Percentiles rank a stretch among this genome's conserved stretches.
These are phyloP conservation scores for Betula pendula DNA, from an alignment of 306 rosid genomes.

Conservation along the genomic window DNA sequence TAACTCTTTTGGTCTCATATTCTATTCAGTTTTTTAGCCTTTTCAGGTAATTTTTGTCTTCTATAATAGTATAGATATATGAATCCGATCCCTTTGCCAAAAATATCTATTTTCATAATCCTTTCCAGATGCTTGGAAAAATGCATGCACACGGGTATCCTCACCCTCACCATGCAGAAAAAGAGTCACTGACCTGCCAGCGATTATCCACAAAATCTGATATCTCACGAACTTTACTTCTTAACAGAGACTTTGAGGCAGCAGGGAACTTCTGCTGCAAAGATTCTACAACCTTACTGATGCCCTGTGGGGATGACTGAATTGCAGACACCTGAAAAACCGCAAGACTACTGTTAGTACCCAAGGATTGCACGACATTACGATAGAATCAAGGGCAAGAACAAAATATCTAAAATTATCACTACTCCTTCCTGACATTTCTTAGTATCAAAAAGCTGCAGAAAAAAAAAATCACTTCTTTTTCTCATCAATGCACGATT, in stretches of 20 bases:
- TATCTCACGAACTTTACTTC: constrained; percentile 77
- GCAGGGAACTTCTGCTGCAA: constrained; percentile 78
- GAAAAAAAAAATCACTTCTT: neutral
- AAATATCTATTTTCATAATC: neutral
- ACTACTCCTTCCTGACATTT: neutral
- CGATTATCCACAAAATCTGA: constrained; percentile 77
- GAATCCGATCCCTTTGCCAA: constrained; percentile 2
- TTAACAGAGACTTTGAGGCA: constrained; percentile 62
- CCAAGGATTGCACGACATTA: constrained; percentile 25
- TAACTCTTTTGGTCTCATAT: neutral
- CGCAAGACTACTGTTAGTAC: constrained; percentile 13
- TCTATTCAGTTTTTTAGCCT: neutral
- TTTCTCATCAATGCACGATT: neutral
- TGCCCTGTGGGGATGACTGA: constrained; percentile 74
- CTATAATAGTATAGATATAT: neutral
- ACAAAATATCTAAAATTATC: neutral
- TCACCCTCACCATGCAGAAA: constrained; percentile 1
- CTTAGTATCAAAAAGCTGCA: neutral
- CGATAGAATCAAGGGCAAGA: constrained; percentile 20
- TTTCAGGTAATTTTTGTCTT: neutral
- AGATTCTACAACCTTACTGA: constrained; percentile 61
- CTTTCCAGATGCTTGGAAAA: constrained; percentile 22
- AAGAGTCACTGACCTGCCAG: constrained; percentile 67
- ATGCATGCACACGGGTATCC: constrained; percentile 11
- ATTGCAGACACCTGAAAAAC: constrained; percentile 68